Evolutionary conservation across 2,329 filamentous ascomycete species (phyloP), one percentile per base, ranked within the genome.

Genomic region (Colletotrichum coccodes): DNA sequence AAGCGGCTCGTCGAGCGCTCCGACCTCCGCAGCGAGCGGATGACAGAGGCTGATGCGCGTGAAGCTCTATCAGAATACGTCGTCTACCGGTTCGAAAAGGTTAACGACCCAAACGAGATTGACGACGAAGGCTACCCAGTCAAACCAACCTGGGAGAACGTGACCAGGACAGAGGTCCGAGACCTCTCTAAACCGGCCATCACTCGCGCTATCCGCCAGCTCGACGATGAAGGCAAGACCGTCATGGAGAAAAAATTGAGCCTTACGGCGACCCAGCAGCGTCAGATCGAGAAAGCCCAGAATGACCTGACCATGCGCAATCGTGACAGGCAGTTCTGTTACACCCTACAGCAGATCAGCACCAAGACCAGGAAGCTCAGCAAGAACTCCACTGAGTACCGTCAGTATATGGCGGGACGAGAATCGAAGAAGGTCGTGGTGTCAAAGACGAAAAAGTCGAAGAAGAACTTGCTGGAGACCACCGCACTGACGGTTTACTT

Each of bases 401-500:
- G 50, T 23, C 54, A 66, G 12, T 61, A 67, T 21, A 61, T 53
- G 46, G 65, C 50, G 23, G 64, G 56, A 23, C 49, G 23, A 21
- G 68, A 68, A 40, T 32, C 36, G 32, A 68, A 53, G 26, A 65
- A 54, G 18, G 49, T 71, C 5, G 21, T 56, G 8, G 61, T 68
- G 18, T 59, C 64, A 3, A 68, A 60, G 42, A 36, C 56, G 7
- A 71, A 70, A 30, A 79, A 76, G 71, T 71, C 74, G 5, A 79
- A 75, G 70, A 76, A 63, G 54, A 74, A 72, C n/a, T 42, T 68
- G 47, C 74, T 73, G 16, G 81, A 85, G 71, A 78, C 79, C 11
- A 71, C 80, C 9, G 80, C 81, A 11, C 75, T 87, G 47, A 84
- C 79, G 1, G 81, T 80, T 12, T 87, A 85, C 73, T 87, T 84